Conservation (phyloP, 2,329 filamentous ascomycete genomes). For the Xylariales sp. region DNA sequence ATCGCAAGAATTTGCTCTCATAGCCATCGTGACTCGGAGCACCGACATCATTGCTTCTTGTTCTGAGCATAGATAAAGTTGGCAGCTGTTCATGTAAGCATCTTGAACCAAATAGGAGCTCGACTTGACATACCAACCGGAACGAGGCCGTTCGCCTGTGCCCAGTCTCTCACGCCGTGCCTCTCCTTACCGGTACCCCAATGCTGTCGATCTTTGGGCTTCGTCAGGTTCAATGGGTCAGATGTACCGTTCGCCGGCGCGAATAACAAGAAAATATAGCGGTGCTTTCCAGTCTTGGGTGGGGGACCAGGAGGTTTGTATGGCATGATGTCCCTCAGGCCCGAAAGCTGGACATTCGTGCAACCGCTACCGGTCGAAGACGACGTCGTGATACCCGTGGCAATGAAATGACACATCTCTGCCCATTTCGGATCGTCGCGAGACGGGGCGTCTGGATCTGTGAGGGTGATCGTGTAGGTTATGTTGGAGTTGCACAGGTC, state of each 20-base stretch:
- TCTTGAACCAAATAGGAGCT: background rate
- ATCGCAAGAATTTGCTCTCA: background rate
- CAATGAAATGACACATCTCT: slow-evolving; percentile 43
- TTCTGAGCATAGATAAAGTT: slow-evolving; percentile 11
- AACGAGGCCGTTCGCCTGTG: slow-evolving; percentile 33
- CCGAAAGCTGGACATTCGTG: slow-evolving; percentile 14
- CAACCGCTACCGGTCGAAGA: slow-evolving; percentile 13
- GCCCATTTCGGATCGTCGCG: slow-evolving; percentile 38
- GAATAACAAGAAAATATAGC: slow-evolving; percentile 39
- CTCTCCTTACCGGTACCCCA: slow-evolving; percentile 33
- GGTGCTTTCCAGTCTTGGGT: slow-evolving; percentile 35
- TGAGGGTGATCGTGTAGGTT: slow-evolving; percentile 30
- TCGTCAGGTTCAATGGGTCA: slow-evolving; percentile 27
- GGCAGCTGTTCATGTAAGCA: slow-evolving; percentile 5
- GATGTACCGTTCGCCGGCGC: slow-evolving; percentile 34
- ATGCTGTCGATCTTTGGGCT: slow-evolving; percentile 32
- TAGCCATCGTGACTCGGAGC: background rate
- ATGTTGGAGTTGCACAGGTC: slow-evolving; percentile 10
- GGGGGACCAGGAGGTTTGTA: slow-evolving; percentile 39
- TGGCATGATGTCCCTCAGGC: slow-evolving; percentile 31
- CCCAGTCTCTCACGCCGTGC: slow-evolving; percentile 36
- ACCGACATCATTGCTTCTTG: slow-evolving; percentile 3
- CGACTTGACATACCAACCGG: slow-evolving; percentile 32
- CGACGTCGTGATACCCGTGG: slow-evolving; percentile 24
- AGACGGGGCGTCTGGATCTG: slow-evolving; percentile 40